Conservation (phyloP, 345 rosid genomes). For the Carallia brachiata region DNA sequence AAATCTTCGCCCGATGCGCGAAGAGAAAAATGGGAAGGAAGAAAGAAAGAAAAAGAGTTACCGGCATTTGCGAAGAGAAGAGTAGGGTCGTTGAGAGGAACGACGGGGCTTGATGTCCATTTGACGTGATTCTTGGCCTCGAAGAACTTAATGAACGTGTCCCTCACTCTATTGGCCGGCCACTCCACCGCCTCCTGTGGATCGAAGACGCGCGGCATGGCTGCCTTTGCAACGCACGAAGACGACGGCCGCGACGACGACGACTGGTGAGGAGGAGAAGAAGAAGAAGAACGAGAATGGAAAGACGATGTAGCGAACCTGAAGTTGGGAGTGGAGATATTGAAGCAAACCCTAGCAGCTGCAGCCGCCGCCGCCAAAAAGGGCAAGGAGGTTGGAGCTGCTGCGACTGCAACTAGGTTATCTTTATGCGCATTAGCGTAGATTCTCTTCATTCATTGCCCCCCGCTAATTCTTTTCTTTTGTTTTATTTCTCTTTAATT, state of each 20-base stretch:
- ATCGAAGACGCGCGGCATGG: constrained; percentile 25
- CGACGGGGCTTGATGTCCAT: constrained; percentile 95
- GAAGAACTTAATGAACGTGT: constrained; percentile 70
- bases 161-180: constrained; percentile 73
- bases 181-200: constrained; percentile 33
- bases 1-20: neutral
- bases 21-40: neutral
- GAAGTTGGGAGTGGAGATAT: neutral
- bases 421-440: neutral
- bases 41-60: constrained; percentile 15
- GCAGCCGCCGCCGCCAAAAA: constrained; percentile 6
- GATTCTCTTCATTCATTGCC: neutral
- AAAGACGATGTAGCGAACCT: neutral
- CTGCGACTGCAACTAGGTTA: neutral
- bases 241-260: neutral
- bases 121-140: constrained; percentile 57
- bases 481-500: no score
- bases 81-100: constrained; percentile 88
- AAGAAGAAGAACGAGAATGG: neutral
- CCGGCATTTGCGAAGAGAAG: constrained; percentile 95
- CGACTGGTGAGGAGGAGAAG: neutral
- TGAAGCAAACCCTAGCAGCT: constrained; percentile 7
- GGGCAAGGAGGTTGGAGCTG: neutral
- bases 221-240: neutral
- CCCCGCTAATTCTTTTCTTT: neutral